Conservation (phyloP, 2,329 filamentous ascomycete genomes). For the Apiospora kogelbergensis region DNA sequence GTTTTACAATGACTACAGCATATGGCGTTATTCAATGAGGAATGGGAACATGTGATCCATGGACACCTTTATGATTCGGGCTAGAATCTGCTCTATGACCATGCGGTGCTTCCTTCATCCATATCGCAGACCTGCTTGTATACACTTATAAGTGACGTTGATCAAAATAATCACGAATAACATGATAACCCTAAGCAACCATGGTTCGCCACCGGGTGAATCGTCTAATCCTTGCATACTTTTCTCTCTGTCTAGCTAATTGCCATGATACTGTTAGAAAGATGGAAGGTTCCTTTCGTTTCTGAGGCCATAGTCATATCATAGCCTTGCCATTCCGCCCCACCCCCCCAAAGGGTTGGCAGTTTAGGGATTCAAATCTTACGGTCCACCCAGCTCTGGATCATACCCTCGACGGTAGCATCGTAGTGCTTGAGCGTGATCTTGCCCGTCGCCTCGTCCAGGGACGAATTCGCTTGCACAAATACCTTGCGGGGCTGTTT, state of each 20-base stretch:
- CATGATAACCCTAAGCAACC: background rate
- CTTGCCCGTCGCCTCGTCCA: conserved; percentile 66
- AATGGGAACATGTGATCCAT: conserved; percentile 12
- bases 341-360: background rate
- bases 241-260: background rate
- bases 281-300: background rate
- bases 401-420: conserved; percentile 74
- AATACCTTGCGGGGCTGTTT: conserved; percentile 89
- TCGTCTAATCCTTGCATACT: background rate
- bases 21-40: conserved; percentile 9
- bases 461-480: conserved; percentile 86
- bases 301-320: background rate
- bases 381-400: conserved; percentile 76
- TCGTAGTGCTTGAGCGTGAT: conserved; percentile 86
- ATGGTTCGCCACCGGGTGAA: background rate
- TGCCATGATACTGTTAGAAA: background rate
- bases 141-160: background rate
- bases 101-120: background rate
- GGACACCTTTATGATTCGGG: conserved; percentile 1
- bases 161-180: conserved; percentile 4
- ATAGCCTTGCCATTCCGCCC: background rate
- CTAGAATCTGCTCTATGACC: background rate
- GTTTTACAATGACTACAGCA: conserved; percentile 7
- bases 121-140: background rate
- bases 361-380: conserved; percentile 27